Evolutionary conservation across 805 yeast genomes (phyloP), one percentile per base, ranked within the genome.

Genomic region (Millerozyma miso): DNA sequence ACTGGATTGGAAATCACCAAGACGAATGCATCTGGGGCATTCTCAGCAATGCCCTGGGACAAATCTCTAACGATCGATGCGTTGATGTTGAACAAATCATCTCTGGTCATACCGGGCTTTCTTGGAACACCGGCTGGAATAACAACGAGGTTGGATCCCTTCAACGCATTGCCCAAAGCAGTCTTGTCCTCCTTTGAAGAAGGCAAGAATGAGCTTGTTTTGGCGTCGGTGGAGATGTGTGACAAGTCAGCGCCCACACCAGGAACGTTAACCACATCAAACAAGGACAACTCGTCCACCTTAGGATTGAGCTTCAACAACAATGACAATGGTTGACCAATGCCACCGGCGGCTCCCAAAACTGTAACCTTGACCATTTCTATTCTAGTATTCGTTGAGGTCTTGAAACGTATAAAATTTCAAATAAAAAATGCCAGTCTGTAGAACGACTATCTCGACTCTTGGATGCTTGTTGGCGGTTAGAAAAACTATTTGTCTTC

Each of bases 21-120:
- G 15, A 88, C 80, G 53, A 83, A 80, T 1, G 95, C 93, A 51
- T 78, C 72, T 47, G 93, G 90, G 43, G 87, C 80, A 60, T 63
- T 69, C 50, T 71, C 71, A 38, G 95, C 93, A 54, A 88, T 81
- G 12, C 87, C 88, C 51, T 77, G 78, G 32, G 91, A 85, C 47
- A 89, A 71, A 47, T 77, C 80, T 50, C 78, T 77, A 48, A 89
- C 83, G 60, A 89, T 89, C 31, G 83, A 79, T 5, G 95, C 93
- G 59, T 87, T 87, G 67, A 85, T 84, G 65, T 79, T 78, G 77
- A 87, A 86, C 60, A 87, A 76, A 57, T 87, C 96, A 62, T 86
- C 96, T 68, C 96, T 81, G 46, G 95, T 85, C 96, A 87, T 87
- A 44, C 96, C 96, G 34, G 96, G 96, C 71, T 88, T 88, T 73